Conservation (phyloP, 176 grass and related monocot genomes). For the Musa beccarii region DNA sequence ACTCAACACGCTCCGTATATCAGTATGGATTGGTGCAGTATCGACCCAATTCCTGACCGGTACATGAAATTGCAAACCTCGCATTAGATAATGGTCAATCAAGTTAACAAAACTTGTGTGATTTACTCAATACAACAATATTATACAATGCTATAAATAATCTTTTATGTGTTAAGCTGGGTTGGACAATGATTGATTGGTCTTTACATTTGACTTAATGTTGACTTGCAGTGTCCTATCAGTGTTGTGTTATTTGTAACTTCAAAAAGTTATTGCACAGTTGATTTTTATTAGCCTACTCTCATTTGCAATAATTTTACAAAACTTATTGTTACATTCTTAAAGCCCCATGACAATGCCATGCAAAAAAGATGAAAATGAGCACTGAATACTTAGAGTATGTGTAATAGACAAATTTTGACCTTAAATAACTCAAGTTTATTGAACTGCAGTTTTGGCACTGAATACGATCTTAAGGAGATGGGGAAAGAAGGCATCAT, state of each 20-base stretch:
- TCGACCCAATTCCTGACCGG: too few species aligned
- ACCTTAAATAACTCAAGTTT: neutral
- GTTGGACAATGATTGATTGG: too few species aligned
- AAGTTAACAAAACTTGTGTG: neutral
- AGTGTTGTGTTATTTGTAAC: neutral
- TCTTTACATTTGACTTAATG: neutral
- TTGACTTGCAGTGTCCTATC: neutral
- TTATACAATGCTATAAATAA: neutral
- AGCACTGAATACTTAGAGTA: too few species aligned
- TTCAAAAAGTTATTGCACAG: neutral
- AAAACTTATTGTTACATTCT: too few species aligned
- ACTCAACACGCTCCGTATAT: too few species aligned
- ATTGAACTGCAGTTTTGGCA: conserved; percentile 16
- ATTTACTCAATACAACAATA: neutral
- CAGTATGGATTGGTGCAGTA: too few species aligned
- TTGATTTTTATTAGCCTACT: neutral
- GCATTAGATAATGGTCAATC: neutral
- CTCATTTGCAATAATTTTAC: neutral
- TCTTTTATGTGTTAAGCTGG: too few species aligned
- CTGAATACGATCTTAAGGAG: conserved; percentile 26
- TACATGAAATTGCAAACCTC: too few species aligned
- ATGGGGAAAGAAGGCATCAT: conserved; percentile 11
- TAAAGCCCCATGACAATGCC: neutral
- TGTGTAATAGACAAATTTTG: neutral
- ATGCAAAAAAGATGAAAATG: too few species aligned